phyloP scores from a whole-genome alignment of 1,139 yeast genomes.

The Pichia sp. region DNA sequence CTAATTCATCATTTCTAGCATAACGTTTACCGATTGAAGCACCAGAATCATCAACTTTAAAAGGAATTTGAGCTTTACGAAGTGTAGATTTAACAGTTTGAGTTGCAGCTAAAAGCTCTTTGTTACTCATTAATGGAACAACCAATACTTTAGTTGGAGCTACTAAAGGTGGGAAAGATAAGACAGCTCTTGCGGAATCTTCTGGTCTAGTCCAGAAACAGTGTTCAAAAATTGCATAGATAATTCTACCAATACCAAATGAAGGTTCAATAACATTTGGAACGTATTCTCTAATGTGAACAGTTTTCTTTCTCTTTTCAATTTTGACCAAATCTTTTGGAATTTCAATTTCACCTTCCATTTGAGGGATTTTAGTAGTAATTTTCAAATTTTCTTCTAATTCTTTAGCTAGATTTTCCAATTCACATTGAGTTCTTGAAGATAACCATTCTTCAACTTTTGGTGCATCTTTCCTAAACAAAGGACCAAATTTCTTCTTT shows the following conservation, averaged over 20 bases:
- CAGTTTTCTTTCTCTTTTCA: constrained; percentile 71
- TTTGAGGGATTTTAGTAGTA: constrained; percentile 37
- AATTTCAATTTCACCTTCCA: constrained; percentile 40
- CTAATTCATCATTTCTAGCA: constrained; percentile 97
- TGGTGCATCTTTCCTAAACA: constrained; percentile 95
- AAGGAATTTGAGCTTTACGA: constrained; percentile 79
- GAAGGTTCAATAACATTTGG: constrained; percentile 99
- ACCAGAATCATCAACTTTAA: constrained; percentile 94
- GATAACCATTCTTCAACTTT: constrained; percentile 75
- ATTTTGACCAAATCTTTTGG: constrained; percentile 66
- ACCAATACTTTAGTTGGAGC: constrained; percentile 97
- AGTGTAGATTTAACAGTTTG: constrained; percentile 60
- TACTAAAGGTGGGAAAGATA: constrained; percentile 90
- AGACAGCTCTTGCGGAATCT: constrained; percentile 65
- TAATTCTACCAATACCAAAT: constrained; percentile 96
- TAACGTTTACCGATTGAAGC: constrained; percentile 98
- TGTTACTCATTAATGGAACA: constrained; percentile 86
- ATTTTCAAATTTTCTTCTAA: constrained; percentile 59
- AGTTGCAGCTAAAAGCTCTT: constrained; percentile 72
- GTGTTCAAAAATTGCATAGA: constrained; percentile 91
- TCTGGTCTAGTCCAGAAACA: constrained; percentile 93
- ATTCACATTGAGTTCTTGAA: constrained; percentile 76
- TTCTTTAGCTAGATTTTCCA: constrained; percentile 68
- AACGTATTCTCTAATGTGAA: constrained; percentile 89
- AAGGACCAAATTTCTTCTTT: constrained; percentile 96